Base-by-base conservation (phyloP, 805 yeast genomes). In the Tetrapisispora arboricola region DNA sequence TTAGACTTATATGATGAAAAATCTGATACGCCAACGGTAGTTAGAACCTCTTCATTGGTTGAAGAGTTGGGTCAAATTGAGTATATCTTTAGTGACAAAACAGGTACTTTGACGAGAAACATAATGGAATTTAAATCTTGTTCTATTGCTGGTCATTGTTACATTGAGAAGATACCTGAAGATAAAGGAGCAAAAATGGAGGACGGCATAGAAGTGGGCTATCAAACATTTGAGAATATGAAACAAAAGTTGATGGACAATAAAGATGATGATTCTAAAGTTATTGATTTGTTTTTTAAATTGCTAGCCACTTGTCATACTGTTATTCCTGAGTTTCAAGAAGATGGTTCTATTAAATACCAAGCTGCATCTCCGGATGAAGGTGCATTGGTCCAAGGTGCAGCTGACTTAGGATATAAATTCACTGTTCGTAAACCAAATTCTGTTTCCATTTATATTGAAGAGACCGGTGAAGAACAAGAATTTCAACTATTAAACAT, bases 301-400 rank as follows among this genome's bases (percentile, higher is more conserved):
- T 66, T 88, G 37, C 67, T 92, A 44, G 85, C 97, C 30, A 78
- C 95, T 0, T 92, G 98, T 60, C 99, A 92, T 55, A 94, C 99
- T 0, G 99, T 92, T 31, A 92, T 92, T 46, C 99, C 99, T 0
- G 98, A 92, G 60, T 67, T 73, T 16, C 72, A 71, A 45, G 78
- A 70, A 1, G 67, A 66, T 42, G 84, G 83, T 0, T 50, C 70
- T 2, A 79, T 92, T 47, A 88, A 85, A 59, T 92, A 94, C 60
- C 99, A 92, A 64, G 98, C 99, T 1, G 96, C 98, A 0, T 88
- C 97, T 0, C 98, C 98, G 0, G 99, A 92, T 66, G 98, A 94
- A 67, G 98, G 98, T 39, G 99, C 99, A 0, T 70, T 92, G 46
- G 99, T 92, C 2, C 87, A 88, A 53, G 99, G 99, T 44, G 97